These are phyloP conservation scores for Candida sithepensis DNA, from an alignment of 805 yeast genomes.

Conservation along the genomic window DNA sequence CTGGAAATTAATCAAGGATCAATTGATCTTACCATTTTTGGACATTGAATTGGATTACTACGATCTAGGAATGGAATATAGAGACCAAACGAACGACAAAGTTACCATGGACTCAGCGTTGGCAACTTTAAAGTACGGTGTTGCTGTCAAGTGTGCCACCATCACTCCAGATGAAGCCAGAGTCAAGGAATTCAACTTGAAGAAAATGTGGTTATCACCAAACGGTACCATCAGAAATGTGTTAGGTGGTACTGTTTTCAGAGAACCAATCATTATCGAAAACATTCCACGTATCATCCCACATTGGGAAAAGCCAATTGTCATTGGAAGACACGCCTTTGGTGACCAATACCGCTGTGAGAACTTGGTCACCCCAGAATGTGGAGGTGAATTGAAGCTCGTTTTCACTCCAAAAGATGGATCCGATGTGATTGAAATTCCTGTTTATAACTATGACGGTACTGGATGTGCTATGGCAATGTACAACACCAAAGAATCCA, in stretches of 20 bases:
- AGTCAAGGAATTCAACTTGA: constrained; percentile 83
- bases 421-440: constrained; percentile 46
- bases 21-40: constrained; percentile 79
- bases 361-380: constrained; percentile 64
- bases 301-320: constrained; percentile 92
- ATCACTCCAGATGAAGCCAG: constrained; percentile 98
- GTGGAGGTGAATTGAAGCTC: constrained; percentile 75
- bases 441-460: constrained; percentile 65
- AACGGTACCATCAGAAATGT: constrained; percentile 96
- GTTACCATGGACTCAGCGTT: constrained; percentile 87
- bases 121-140: constrained; percentile 84
- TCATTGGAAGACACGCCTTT: constrained; percentile 95
- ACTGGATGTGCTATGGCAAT: constrained; percentile 86
- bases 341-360: constrained; percentile 97
- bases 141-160: constrained; percentile 96
- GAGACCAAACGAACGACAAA: constrained; percentile 85
- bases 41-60: constrained; percentile 88
- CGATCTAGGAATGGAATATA: constrained; percentile 81
- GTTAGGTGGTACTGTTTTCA: constrained; percentile 93
- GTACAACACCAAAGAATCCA: constrained; percentile 95
- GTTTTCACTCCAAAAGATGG: constrained; percentile 73
- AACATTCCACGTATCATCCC: constrained; percentile 83
- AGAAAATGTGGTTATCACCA: constrained; percentile 97
- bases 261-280: constrained; percentile 87
- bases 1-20: constrained; percentile 87